These are phyloP conservation scores for Monosiga brevicollis DNA, from an alignment of 78 protist species.

Conservation along the genomic window DNA sequence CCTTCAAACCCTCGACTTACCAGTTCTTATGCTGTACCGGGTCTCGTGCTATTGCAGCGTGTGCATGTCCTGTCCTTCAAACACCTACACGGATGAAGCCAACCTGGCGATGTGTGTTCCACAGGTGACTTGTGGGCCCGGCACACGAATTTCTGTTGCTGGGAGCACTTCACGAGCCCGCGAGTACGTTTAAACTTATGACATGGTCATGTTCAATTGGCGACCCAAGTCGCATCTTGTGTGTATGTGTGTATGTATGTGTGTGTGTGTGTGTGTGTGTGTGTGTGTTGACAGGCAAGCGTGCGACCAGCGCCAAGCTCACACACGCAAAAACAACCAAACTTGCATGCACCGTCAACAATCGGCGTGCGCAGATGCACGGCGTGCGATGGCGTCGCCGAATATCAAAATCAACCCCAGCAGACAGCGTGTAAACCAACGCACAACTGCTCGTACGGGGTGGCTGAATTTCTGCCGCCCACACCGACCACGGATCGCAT, in stretches of 20 bases:
- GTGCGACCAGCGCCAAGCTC: too few species aligned
- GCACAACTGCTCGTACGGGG: background rate
- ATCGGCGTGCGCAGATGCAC: background rate
- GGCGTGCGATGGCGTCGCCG: background rate
- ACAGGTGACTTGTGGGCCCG: background rate
- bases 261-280: background rate
- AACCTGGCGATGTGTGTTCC: background rate
- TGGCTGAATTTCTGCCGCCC: background rate
- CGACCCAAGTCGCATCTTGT: background rate
- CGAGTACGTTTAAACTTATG: background rate
- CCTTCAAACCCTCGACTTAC: background rate
- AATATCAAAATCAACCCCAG: background rate
- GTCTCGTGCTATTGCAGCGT: background rate
- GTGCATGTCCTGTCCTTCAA: background rate
- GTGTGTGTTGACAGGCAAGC: background rate
- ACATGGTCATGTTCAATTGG: background rate
- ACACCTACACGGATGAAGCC: background rate
- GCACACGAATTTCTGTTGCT: background rate
- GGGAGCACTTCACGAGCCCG: background rate
- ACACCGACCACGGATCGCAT: too few species aligned
- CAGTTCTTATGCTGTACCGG: background rate
- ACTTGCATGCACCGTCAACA: too few species aligned
- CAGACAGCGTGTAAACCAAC: background rate
- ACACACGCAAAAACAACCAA: too few species aligned
- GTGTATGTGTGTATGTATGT: background rate